These are phyloP conservation scores for Lepiota venenata DNA, from an alignment of 768 basidiomycete species.

Conservation along the genomic window DNA sequence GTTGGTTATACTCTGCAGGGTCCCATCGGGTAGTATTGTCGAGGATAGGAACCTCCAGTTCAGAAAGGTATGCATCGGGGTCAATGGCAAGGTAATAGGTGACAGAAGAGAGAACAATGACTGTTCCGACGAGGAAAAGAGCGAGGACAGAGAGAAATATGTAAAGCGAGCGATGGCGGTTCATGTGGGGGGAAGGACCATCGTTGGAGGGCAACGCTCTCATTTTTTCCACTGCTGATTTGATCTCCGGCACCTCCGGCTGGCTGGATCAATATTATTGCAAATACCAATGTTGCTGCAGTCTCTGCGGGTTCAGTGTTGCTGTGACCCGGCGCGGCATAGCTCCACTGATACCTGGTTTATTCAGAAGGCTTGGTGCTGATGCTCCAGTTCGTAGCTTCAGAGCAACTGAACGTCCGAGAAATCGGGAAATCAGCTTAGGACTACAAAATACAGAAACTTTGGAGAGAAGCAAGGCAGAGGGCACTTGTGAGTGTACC, in stretches of 20 bases:
- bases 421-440: no score
- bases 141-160: slow-evolving; percentile 52
- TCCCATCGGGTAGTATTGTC: no score
- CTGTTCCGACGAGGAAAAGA: slow-evolving; percentile 81
- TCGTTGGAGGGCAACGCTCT: no score
- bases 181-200: slow-evolving; percentile 28
- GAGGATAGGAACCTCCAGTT: slow-evolving; percentile 65
- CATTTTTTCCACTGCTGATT: slow-evolving; percentile 12
- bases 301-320: background rate
- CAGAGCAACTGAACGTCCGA: no score
- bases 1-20: slow-evolving; percentile 52
- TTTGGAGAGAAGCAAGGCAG: no score
- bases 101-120: slow-evolving; percentile 88
- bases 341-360: no score
- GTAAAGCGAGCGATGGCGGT: slow-evolving; percentile 41
- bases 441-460: no score
- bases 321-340: no score
- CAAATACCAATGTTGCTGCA: background rate
- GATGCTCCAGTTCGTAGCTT: no score
- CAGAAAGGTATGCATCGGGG: slow-evolving; percentile 72
- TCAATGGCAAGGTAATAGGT: slow-evolving; percentile 88
- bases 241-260: slow-evolving; percentile 2
- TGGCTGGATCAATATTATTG: background rate
- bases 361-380: no score
- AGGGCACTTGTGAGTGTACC: no score